Evolutionary conservation across 2,329 filamentous ascomycete genomes (phyloP).

Genomic region (Microcyclosporella mali): DNA sequence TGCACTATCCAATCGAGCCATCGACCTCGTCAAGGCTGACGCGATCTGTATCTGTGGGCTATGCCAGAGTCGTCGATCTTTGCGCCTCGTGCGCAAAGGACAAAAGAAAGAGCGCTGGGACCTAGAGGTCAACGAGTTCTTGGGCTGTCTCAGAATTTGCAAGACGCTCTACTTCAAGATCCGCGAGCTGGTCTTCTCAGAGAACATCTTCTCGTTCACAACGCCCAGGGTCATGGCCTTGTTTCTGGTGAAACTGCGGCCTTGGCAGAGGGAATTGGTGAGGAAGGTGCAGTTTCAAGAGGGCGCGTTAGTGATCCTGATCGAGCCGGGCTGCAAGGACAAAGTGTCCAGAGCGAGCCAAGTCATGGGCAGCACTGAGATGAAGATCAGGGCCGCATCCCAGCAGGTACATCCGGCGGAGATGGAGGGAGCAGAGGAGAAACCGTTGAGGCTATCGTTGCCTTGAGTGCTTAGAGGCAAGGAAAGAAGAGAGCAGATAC

Average conservation of each 20-base stretch:
- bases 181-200: not conserved
- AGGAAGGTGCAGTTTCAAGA: not conserved
- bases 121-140: not conserved
- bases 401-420: too few species aligned
- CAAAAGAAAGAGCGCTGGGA: not conserved
- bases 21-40: not conserved
- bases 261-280: not conserved
- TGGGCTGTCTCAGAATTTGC: constrained; percentile 1
- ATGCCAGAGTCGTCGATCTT: not conserved
- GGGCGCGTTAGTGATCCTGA: not conserved
- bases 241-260: not conserved
- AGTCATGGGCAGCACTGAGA: too few species aligned
- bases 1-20: not conserved
- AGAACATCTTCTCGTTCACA: not conserved
- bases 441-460: too few species aligned
- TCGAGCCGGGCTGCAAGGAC: not conserved
- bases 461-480: too few species aligned
- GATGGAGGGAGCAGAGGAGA: too few species aligned
- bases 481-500: too few species aligned
- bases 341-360: too few species aligned
- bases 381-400: too few species aligned
- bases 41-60: not conserved
- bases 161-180: not conserved
- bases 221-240: not conserved
- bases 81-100: not conserved